phyloP scores from a whole-genome alignment of 331 rosid species.

The Telfairia occidentalis region DNA sequence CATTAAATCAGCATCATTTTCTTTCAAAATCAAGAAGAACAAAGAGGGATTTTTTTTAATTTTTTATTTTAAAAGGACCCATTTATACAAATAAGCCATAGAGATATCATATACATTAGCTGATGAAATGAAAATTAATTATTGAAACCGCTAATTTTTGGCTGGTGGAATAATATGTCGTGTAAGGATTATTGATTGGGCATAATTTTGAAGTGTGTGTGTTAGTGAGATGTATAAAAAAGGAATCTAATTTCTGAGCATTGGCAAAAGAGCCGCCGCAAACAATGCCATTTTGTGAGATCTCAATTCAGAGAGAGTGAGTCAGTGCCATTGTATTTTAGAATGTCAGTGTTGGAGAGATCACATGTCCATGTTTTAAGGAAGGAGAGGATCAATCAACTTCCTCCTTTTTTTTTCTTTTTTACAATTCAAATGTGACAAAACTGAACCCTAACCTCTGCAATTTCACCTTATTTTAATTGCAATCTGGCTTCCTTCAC shows the following conservation, averaged over 20 bases:
- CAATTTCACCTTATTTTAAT: not conserved
- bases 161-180: not conserved
- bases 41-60: no score
- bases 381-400: not conserved
- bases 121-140: not conserved
- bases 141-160: not conserved
- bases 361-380: conserved; percentile 7
- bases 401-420: not conserved
- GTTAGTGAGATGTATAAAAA: not conserved
- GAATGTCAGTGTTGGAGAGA: conserved; percentile 8
- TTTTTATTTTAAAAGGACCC: no score
- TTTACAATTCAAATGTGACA: not conserved
- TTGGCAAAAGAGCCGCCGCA: conserved; percentile 29
- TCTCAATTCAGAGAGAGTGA: conserved; percentile 4
- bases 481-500: not conserved
- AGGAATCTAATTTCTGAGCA: not conserved
- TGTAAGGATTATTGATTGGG: not conserved
- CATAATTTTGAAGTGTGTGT: not conserved
- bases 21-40: not conserved
- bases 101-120: not conserved
- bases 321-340: not conserved
- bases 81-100: not conserved
- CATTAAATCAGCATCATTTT: not conserved
- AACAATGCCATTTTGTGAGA: conserved; percentile 27
- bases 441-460: conserved; percentile 1